A percentile compares a stretch with the other conserved stretches of the same genome.
Evolutionary conservation across 179 eudicot species (phyloP).

Genomic region (Amaranthus tricolor): DNA sequence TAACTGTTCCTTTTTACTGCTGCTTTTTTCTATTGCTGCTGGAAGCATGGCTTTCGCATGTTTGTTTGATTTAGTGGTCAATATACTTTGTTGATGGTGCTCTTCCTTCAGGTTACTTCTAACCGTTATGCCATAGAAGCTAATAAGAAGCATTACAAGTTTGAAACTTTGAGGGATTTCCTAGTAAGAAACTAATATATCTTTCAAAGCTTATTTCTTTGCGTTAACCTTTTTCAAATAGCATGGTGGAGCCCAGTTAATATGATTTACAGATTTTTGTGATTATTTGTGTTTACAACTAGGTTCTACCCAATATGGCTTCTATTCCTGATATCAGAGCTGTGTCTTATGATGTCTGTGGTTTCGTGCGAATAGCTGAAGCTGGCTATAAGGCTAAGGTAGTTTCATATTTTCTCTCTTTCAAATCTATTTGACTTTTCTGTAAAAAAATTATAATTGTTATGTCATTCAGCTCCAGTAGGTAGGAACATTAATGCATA

Average conservation of each 20-base stretch:
- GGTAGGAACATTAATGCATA: not conserved
- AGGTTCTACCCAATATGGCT: constrained; percentile 99
- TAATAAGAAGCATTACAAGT: constrained; percentile 85
- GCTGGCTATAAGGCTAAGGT: constrained; percentile 81
- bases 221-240: not conserved
- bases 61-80: not conserved
- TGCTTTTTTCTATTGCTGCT: not conserved
- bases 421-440: not conserved
- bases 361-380: constrained; percentile 64
- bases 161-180: constrained; percentile 61
- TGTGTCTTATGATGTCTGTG: constrained; percentile 87
- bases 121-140: constrained; percentile 79
- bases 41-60: not conserved
- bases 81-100: not conserved
- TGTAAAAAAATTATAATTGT: not conserved
- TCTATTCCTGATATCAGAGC: constrained; percentile 83
- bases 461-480: not conserved
- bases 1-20: not conserved
- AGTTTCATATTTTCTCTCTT: constrained; percentile 6
- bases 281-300: constrained; percentile 15
- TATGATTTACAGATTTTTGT: constrained; percentile 7
- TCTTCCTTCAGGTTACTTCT: constrained; percentile 69
- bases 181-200: constrained; percentile 48
- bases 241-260: not conserved
- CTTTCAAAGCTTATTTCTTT: not conserved